Evolutionary conservation across 2,329 filamentous ascomycete species (phyloP).

Genomic region (Sporothrix humicola): DNA sequence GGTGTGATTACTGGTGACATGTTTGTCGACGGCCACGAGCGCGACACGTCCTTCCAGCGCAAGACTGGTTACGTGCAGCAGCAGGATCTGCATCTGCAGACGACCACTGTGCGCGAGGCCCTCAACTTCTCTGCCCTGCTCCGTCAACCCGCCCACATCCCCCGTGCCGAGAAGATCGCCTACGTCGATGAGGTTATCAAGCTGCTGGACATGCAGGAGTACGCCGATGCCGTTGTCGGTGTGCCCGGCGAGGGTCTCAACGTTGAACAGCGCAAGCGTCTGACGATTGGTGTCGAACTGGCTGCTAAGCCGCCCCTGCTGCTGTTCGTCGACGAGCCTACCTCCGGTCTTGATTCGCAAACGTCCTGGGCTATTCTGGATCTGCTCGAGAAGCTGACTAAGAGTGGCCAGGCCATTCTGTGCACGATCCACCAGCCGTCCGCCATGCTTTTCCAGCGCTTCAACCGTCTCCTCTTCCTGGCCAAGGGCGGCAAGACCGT

Average conservation of each 20-base stretch:
- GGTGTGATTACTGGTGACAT: constrained; percentile 88
- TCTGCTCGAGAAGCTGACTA: constrained; percentile 85
- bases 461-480: constrained; percentile 81
- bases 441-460: constrained; percentile 91
- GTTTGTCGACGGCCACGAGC: constrained; percentile 67
- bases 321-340: constrained; percentile 93
- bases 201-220: constrained; percentile 86
- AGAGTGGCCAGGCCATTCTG: constrained; percentile 89
- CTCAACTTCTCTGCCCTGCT: constrained; percentile 85
- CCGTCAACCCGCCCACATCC: constrained; percentile 76
- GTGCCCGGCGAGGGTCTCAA: constrained; percentile 86
- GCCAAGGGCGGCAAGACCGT: constrained; percentile 77
- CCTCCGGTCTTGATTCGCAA: constrained; percentile 90
- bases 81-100: constrained; percentile 88
- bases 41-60: constrained; percentile 84
- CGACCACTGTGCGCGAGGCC: constrained; percentile 85
- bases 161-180: constrained; percentile 77
- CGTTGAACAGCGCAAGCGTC: constrained; percentile 71
- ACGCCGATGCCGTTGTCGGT: constrained; percentile 89
- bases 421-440: constrained; percentile 98
- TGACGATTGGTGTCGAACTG: constrained; percentile 81
- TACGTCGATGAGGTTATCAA: constrained; percentile 94
- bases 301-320: constrained; percentile 89
- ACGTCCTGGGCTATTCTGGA: constrained; percentile 92
- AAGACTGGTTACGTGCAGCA: constrained; percentile 93